phyloP scores from a whole-genome alignment of 73 alveolate species.

The Paraurostyla sp. region DNA sequence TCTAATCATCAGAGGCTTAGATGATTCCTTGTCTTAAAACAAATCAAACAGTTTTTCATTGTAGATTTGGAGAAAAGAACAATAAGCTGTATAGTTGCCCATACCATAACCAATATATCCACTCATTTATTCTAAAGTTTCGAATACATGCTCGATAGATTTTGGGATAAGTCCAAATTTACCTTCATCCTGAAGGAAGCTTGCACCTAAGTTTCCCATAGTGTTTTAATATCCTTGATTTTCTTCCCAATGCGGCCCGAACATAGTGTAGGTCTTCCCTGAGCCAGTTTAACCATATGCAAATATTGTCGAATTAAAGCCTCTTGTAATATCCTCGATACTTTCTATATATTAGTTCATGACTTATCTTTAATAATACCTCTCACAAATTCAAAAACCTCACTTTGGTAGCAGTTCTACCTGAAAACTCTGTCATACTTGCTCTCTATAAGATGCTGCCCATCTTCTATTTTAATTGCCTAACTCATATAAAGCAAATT shows the following conservation, averaged over 20 bases:
- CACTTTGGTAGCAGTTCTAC: background rate
- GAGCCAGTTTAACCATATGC: constrained; percentile 67
- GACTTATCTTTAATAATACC: background rate
- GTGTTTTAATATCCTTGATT: constrained; percentile 32
- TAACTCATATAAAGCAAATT: background rate
- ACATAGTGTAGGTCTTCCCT: constrained; percentile 63
- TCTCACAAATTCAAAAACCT: constrained; percentile 25
- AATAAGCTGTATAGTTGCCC: constrained; percentile 56
- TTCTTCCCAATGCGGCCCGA: constrained; percentile 67
- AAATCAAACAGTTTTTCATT: constrained; percentile 81
- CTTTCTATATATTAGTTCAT: background rate
- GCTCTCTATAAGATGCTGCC: constrained; percentile 43
- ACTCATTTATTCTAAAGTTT: background rate
- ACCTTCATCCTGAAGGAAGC: background rate
- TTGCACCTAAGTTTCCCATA: background rate
- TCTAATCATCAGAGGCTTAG: constrained; percentile 80
- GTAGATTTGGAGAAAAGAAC: constrained; percentile 87
- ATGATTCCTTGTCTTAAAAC: constrained; percentile 74
- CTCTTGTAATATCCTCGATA: constrained; percentile 28
- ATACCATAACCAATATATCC: too few species aligned
- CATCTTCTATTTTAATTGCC: constrained; percentile 47
- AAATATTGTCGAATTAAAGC: constrained; percentile 49
- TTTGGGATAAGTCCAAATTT: constrained; percentile 38
- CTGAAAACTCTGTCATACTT: constrained; percentile 56
- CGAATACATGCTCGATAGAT: constrained; percentile 42